Evolutionary conservation across 768 basidiomycete genomes (phyloP), one percentile per base, ranked within the genome.

Genomic region (Boletus huronensis): DNA sequence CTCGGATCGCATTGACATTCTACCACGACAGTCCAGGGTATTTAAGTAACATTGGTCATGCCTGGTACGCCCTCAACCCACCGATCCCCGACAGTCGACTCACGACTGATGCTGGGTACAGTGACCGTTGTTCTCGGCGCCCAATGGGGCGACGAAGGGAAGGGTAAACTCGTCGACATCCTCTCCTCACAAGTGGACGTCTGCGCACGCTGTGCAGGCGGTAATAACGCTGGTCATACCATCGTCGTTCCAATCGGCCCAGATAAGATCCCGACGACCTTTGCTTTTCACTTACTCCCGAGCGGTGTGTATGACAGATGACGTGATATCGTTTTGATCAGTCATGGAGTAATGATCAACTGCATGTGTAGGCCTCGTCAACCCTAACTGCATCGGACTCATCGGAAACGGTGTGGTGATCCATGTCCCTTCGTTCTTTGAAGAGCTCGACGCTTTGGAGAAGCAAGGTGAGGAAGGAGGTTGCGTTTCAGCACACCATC

Each of bases 201-300:
- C 68, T 98, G 95, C 65, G 96, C 94, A 19, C 83, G 97, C 44
- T 98, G 93, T 70, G 97, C 97, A 13, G 97, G 97, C 14, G 97
- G 97, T 11, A 98, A 98, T 77, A 99, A 99, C 69, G 97, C 97
- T 23, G 97, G 97, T 2, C 97, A 99, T 74, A 98, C 97, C 23
- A 98, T 99, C 70, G 88, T 99, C 59, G 91, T 85, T 6, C 85
- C 87, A 6, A 70, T 82, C 25, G 81, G 82, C 11, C 80, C 84
- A 43, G 82, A 90, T 55, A 81, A 82, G 42, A 76, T 82, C 54
- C 83, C 84, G 73, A 94, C 82, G 61, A 93, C 85, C 2, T 98
- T 90, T 73, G 94, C 94, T 36, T 99, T 99, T 72, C 97, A 98
- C 77, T 76, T 98, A 16, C 77, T 98, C 28, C 97, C 97, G 1